Base-by-base conservation (phyloP, 345 rosid genomes). In the Acer negundo region DNA sequence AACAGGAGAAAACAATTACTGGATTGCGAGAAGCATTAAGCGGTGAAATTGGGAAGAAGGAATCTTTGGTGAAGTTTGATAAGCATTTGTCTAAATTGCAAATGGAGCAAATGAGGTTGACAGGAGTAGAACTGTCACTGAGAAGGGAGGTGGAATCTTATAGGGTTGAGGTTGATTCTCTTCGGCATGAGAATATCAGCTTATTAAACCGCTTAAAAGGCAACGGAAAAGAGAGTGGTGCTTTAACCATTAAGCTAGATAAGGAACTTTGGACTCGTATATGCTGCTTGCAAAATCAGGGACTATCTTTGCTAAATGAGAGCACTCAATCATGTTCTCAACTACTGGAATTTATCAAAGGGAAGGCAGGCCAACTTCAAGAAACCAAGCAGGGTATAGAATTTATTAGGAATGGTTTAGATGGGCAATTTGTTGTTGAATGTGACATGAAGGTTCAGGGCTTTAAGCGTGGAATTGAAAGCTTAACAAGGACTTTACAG, bases 41-140 rank as follows among this genome's bases (percentile, higher is more conserved):
- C 23, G 91, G 86, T 79, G 87, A 89, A 67, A 59, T 61, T 16
- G 88, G 77, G 53, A 89, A 84, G 80, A 84, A 81, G 85, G 87
- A 83, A 20, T 61, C 92, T 26, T 55, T 40, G 61, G 91, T 85
- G 68, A 83, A 80, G 56, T 70, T 68, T 79, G 95, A 90, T 26
- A 84, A 85, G 75, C 82, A 81, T 65, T 79, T 88, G 73, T 80
- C 80, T 59, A 88, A 82, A 79, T 69, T 94, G 88, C 94, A 86
- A 78, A 85, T 78, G 86, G 99, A 97, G 87, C 97, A 90, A 83
- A 65, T 89, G 87, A 87, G 99, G 89, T 80, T 94, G 84, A 88
- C 95, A 42, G 95, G 97, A 73, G 77, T 90, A 23, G 98, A 97
- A 84, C 77, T 94, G 80, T 82, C 92, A 73, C 83, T 94, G 72